Conservation (phyloP, 495 filamentous ascomycete genomes). For the Evernia prunastri region DNA sequence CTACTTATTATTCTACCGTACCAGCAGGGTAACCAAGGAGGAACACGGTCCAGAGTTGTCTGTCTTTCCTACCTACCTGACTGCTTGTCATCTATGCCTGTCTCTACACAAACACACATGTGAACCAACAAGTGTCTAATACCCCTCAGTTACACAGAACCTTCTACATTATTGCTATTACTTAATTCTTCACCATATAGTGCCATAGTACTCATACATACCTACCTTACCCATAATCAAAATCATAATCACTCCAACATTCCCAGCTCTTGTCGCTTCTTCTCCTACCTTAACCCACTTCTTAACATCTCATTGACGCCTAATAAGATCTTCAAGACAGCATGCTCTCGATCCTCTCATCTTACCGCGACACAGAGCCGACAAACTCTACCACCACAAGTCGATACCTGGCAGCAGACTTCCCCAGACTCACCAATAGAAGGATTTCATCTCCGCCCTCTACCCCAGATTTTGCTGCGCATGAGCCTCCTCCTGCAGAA, state of each 20-base stretch:
- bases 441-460: slow-evolving; percentile 16
- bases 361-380: slow-evolving; percentile 24
- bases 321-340: slow-evolving; percentile 12
- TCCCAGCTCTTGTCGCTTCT: slow-evolving; percentile 10
- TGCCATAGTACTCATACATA: background rate
- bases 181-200: background rate
- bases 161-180: slow-evolving; percentile 6
- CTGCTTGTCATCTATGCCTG: slow-evolving; percentile 6
- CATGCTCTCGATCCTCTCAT: slow-evolving; percentile 20
- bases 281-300: background rate
- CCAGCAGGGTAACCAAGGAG: background rate
- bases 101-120: background rate
- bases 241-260: background rate
- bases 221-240: too few species aligned
- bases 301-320: slow-evolving; percentile 10
- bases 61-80: background rate
- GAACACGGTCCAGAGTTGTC: too few species aligned
- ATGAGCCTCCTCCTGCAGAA: slow-evolving; percentile 24
- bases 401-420: slow-evolving; percentile 27
- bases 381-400: slow-evolving; percentile 15
- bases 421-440: slow-evolving; percentile 29
- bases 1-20: background rate
- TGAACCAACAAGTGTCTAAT: background rate
- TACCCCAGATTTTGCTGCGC: slow-evolving; percentile 29
- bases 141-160: slow-evolving; percentile 10